Evolutionary conservation across 345 rosid genomes (phyloP).

Genomic region (Psidium friedrichsthalianum): DNA sequence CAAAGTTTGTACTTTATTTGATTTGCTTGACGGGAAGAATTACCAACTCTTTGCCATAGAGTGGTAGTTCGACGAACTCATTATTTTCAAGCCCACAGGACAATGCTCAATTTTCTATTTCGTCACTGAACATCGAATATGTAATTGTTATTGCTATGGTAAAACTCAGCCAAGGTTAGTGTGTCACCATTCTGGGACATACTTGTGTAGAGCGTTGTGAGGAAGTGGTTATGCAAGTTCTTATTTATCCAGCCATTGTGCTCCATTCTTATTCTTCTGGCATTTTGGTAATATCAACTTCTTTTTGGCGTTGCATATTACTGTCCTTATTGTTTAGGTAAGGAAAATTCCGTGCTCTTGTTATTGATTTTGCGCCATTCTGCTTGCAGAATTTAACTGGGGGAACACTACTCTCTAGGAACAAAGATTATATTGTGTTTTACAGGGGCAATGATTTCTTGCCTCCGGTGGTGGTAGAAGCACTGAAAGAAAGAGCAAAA

Average conservation of each 20-base stretch:
- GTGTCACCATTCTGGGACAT: background rate
- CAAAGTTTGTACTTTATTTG: background rate
- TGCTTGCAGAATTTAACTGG: slow-evolving; percentile 68
- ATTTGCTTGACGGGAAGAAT: background rate
- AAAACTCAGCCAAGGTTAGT: background rate
- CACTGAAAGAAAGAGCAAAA: slow-evolving; percentile 51
- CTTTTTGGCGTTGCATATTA: background rate
- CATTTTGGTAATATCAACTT: background rate
- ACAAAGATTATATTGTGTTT: slow-evolving; percentile 84
- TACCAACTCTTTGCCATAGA: background rate
- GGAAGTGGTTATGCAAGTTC: background rate
- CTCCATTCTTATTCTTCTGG: background rate
- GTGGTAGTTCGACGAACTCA: background rate
- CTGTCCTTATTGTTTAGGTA: background rate
- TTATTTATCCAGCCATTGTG: background rate
- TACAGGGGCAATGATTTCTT: slow-evolving; percentile 92
- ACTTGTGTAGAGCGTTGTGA: background rate
- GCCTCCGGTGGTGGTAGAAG: slow-evolving; percentile 50
- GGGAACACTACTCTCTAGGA: slow-evolving; percentile 71
- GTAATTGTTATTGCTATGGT: background rate
- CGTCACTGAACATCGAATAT: background rate
- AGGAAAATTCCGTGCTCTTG: background rate
- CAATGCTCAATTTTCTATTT: background rate
- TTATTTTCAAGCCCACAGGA: background rate
- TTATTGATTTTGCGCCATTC: background rate